Base-by-base conservation (phyloP, 2,329 filamentous ascomycete species). In the Fusarium bactridioides region DNA sequence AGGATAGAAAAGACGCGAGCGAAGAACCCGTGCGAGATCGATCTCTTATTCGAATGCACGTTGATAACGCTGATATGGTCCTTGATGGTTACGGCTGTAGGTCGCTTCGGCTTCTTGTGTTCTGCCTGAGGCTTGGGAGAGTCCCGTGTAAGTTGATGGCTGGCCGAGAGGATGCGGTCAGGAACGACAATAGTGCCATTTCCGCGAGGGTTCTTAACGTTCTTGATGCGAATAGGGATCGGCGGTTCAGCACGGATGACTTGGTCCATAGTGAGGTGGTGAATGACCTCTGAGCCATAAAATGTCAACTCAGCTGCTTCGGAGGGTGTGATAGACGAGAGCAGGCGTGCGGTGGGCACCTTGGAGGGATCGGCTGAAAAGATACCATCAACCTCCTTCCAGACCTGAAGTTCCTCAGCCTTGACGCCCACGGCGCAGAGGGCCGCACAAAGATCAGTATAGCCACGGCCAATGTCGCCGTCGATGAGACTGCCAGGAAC, bases 181-280 rank as follows among this genome's bases (percentile, higher is more conserved):
- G 96, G 96, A 69, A 95, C 90, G 73, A 97, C 93, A 75, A 95
- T 89, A 58, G 94, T 96, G 72, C 94, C 94, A 56, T 89, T 89
- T 64, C 92, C 93, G 47, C 90, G 88, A 1, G 93, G 93, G 79
- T 96, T 96, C 85, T 94, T 95, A 79, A 97, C 93, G 78, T 97
- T 97, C 86, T 96, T 96, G 84, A 96, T 96, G 73, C 94, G 92
- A 77, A 96, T 95, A 21, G 91, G 93, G 77, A 96, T 96, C 57
- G 92, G 91, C 2, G 90, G 90, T 29, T 86, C 83, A n/a, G 93
- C 93, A 77, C 93, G 93, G 79, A 96, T 94, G 73, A 92, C 91
- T 83, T 98, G 96, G 83, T 98, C 95, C 95, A 99, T 98, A 77
- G 96, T 99, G 80, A 98, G 92, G 74, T 97, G 96, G 81, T 99